These are phyloP conservation scores for Thelonectria discophora DNA, from an alignment of 2,329 filamentous ascomycete genomes.

Conservation along the genomic window DNA sequence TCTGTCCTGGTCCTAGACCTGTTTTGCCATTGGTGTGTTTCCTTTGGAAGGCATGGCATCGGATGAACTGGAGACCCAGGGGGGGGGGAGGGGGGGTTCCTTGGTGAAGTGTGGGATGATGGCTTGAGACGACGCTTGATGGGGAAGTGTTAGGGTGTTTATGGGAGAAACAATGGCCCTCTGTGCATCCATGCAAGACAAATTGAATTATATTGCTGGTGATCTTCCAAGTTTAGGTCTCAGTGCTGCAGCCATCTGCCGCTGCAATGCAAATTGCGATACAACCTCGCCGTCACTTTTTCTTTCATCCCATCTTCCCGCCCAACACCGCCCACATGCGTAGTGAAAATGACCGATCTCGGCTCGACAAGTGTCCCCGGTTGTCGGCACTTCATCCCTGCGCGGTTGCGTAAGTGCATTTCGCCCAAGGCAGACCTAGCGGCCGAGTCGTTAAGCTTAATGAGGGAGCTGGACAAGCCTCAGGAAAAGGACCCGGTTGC, in stretches of 20 bases:
- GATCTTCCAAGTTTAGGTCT: neutral
- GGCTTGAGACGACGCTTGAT: neutral
- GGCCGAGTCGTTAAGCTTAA: constrained; percentile 16
- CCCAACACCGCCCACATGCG: neutral
- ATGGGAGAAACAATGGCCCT: too few species aligned
- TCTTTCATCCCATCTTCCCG: constrained; percentile 14
- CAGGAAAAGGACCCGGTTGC: neutral
- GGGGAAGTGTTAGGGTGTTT: neutral
- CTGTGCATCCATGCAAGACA: too few species aligned
- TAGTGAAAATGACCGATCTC: constrained; percentile 1
- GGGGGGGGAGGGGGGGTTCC: neutral
- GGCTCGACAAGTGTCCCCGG: neutral
- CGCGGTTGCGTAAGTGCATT: constrained; percentile 10
- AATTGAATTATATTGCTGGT: too few species aligned
- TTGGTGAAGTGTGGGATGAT: neutral
- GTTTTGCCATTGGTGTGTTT: constrained; percentile 10
- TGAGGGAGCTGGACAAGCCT: neutral
- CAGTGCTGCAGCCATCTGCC: neutral
- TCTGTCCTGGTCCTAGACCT: constrained; percentile 24
- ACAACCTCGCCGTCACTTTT: neutral
- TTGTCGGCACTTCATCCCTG: constrained; percentile 16
- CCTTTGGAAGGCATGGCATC: constrained; percentile 1
- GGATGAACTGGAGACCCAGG: neutral
- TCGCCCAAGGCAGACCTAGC: neutral
- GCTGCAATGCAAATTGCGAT: neutral